Conservation (phyloP, 2,329 filamentous ascomycete species). For the Exophiala phaeomuriformis region DNA sequence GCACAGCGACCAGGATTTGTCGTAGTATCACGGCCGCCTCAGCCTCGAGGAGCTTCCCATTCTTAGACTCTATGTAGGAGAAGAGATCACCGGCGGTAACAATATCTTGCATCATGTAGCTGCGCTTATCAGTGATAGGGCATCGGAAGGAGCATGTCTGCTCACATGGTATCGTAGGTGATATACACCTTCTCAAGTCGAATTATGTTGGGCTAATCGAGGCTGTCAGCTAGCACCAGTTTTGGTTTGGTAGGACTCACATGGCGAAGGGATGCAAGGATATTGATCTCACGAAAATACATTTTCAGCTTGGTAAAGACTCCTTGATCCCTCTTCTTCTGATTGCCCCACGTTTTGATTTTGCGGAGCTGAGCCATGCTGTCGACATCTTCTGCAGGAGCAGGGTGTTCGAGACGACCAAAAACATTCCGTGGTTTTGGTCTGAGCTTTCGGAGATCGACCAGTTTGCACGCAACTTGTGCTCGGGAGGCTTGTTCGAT, state of each 20-base stretch:
- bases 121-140: conserved; percentile 27
- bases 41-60: conserved; percentile 41
- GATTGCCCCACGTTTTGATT: conserved; percentile 20
- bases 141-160: neutral
- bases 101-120: conserved; percentile 56
- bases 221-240: neutral
- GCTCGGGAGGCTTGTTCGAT: conserved; percentile 28
- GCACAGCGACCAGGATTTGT: conserved; percentile 52
- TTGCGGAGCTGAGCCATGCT: conserved; percentile 14
- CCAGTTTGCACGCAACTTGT: conserved; percentile 43
- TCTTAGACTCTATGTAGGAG: conserved; percentile 50
- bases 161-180: conserved; percentile 46
- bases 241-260: conserved; percentile 29
- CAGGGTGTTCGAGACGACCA: conserved; percentile 17
- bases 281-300: conserved; percentile 37
- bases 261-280: conserved; percentile 49
- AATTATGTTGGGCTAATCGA: conserved; percentile 51
- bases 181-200: conserved; percentile 50
- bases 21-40: conserved; percentile 49
- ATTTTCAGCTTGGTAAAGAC: conserved; percentile 30
- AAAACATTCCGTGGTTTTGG: conserved; percentile 4
- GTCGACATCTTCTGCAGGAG: conserved; percentile 22
- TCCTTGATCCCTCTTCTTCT: conserved; percentile 22
- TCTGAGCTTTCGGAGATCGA: conserved; percentile 33
- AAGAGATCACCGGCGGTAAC: conserved; percentile 55